Base-by-base conservation (phyloP, 1,139 yeast species). In the Suhomyces chickasaworum region DNA sequence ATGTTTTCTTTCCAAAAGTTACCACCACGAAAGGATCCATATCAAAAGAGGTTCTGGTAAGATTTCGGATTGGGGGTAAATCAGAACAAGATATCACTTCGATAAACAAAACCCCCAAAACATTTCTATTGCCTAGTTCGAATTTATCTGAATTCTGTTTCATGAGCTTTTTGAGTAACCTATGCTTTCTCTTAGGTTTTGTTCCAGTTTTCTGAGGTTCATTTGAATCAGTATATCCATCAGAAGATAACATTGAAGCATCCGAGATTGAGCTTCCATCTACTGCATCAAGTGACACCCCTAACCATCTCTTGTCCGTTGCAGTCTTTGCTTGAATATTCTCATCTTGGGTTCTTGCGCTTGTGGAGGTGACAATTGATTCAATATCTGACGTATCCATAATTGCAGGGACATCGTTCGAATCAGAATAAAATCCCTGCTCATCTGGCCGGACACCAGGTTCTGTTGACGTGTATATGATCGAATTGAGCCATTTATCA, bases 11-110 rank as follows among this genome's bases (percentile, higher is more conserved):
- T 10, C 97, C 97, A 64, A 91, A 89, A 0, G 97, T 84, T 0
- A 89, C 84, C 15, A 91, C 93, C 5, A 91, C 95, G 67, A 91
- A 93, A 0, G 99, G 98, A 60, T 93, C 99, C 95, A 93, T 89
- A 63, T 90, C 97, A 59, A 86, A 93, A 0, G 93, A 84, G 17
- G 90, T 81, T 17, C 91, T 73, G 51, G 80, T 75, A 29, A 80
- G 69, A 55, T 80, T 83, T 47, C 70, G 75, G 39, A 81, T 71
- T 0, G 89, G 86, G 2, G 96, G 96, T 36, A 88, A 66, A 45
- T 81, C 90, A 1, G 80, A 71, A 20, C 91, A 89, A 1, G 86
- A 80, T 3, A 83, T 78, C 20, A 91, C 80, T 53, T 91, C 96
- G 41, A 91, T 62, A 56, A 86, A 88, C 7, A 86, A 68, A 10